phyloP scores from a whole-genome alignment of 768 basidiomycete species.

The Lactifluus echinatus region DNA sequence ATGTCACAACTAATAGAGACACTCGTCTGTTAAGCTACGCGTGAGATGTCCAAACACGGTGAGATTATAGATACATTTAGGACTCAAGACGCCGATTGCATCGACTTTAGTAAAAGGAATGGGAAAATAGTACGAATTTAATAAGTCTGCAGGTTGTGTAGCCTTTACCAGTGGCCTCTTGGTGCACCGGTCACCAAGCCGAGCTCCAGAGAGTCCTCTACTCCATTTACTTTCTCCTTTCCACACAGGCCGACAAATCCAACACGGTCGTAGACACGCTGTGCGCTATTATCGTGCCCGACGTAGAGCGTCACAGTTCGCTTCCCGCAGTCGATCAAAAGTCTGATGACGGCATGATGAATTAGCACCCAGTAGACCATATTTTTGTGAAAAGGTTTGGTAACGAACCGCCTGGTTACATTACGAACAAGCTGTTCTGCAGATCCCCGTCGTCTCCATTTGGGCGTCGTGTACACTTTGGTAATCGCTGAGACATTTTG shows the following conservation, averaged over 20 bases:
- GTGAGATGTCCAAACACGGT: not conserved
- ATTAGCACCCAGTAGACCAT: slow-evolving; percentile 15
- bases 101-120: not conserved
- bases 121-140: not conserved
- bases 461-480: slow-evolving; percentile 45
- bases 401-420: slow-evolving; percentile 36
- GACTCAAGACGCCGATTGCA: not conserved
- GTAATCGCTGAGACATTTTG: slow-evolving; percentile 44
- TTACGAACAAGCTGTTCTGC: slow-evolving; percentile 44
- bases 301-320: slow-evolving; percentile 47
- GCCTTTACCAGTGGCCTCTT: slow-evolving; percentile 45
- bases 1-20: not conserved
- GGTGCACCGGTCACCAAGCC: slow-evolving; percentile 38
- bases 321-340: slow-evolving; percentile 37
- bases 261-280: slow-evolving; percentile 44
- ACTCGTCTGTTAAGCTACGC: not conserved
- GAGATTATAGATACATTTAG: slow-evolving; percentile 12
- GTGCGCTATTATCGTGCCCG: slow-evolving; percentile 41
- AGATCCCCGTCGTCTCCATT: slow-evolving; percentile 38
- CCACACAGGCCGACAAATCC: slow-evolving; percentile 43
- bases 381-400: not conserved
- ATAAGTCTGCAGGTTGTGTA: not conserved
- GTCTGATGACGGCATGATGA: slow-evolving; percentile 25
- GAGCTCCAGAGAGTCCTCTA: slow-evolving; percentile 45
- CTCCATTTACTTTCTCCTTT: slow-evolving; percentile 30